These are phyloP conservation scores for Ploettnerulaceae sp. DNA, from an alignment of 2,329 filamentous ascomycete species.

Conservation along the genomic window DNA sequence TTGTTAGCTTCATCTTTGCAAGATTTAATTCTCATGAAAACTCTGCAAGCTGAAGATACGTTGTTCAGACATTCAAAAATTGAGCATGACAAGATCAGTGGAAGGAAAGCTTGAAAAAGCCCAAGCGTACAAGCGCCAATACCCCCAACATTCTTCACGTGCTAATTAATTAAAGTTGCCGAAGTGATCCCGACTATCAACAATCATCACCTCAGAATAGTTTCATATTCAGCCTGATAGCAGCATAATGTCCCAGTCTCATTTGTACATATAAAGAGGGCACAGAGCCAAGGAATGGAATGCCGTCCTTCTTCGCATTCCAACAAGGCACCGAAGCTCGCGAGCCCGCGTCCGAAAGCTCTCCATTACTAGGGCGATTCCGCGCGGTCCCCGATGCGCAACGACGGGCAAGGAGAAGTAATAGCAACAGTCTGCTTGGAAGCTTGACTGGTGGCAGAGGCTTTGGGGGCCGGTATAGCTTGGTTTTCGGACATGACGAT, in stretches of 20 bases:
- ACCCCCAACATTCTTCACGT: not conserved
- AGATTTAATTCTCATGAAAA: no score
- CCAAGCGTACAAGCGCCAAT: no score
- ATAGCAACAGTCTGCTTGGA: slow-evolving; percentile 21
- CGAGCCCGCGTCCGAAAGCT: slow-evolving; percentile 46
- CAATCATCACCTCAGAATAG: not conserved
- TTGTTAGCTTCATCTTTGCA: no score
- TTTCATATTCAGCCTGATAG: not conserved
- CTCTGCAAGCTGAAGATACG: no score
- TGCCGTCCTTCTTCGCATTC: slow-evolving; percentile 65
- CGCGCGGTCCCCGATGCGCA: slow-evolving; percentile 52
- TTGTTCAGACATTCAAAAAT: no score
- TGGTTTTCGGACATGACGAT: slow-evolving; percentile 40
- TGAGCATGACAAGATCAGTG: not conserved
- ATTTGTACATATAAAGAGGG: slow-evolving; percentile 1
- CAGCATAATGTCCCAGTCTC: not conserved
- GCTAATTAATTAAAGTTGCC: not conserved
- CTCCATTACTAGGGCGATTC: slow-evolving; percentile 60
- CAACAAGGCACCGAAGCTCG: slow-evolving; percentile 59
- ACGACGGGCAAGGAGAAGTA: slow-evolving; percentile 25
- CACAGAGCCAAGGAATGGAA: slow-evolving; percentile 32
- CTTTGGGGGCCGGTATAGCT: slow-evolving; percentile 42
- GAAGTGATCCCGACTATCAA: not conserved
- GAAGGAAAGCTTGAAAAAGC: not conserved
- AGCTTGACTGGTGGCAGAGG: slow-evolving; percentile 12